phyloP scores from a whole-genome alignment of 2,329 filamentous ascomycete species.

The Daldinia sp. region DNA sequence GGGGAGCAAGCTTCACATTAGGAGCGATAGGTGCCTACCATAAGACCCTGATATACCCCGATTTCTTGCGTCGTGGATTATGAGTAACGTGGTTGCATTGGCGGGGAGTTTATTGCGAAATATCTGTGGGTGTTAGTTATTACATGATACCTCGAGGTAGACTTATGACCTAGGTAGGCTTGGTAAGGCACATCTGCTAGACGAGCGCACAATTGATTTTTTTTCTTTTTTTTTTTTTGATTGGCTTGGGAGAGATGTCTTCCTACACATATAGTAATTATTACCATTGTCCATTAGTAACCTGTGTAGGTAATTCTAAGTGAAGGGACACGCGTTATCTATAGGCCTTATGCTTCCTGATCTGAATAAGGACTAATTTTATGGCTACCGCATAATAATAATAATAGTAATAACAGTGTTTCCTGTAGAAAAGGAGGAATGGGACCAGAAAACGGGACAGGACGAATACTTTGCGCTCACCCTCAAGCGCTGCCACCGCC shows the following conservation, averaged over 20 bases:
- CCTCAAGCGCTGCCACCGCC: not conserved
- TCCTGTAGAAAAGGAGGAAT: not conserved
- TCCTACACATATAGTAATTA: not conserved
- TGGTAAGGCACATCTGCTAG: conserved; percentile 17
- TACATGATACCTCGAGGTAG: conserved; percentile 16
- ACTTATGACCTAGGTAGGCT: conserved; percentile 16
- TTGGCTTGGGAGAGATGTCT: not conserved
- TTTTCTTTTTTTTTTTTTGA: not conserved
- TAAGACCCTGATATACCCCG: conserved; percentile 28
- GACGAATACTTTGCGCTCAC: not conserved
- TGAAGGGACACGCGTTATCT: not conserved
- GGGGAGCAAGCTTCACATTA: conserved; percentile 14
- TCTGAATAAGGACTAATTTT: not conserved
- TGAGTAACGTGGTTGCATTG: conserved; percentile 13
- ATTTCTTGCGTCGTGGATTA: conserved; percentile 10
- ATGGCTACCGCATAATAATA: not conserved
- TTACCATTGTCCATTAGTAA: conserved; percentile 1
- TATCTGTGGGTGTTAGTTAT: conserved; percentile 8
- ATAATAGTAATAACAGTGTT: not conserved
- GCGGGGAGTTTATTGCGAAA: conserved; percentile 30
- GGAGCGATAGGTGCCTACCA: not conserved
- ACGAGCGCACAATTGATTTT: conserved; percentile 11
- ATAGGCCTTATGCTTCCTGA: conserved; percentile 1
- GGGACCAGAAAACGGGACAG: not conserved
- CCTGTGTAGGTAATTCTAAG: not conserved